Evolutionary conservation across 2,329 filamentous ascomycete genomes (phyloP).

Genomic region (Gnomoniopsis sp.): DNA sequence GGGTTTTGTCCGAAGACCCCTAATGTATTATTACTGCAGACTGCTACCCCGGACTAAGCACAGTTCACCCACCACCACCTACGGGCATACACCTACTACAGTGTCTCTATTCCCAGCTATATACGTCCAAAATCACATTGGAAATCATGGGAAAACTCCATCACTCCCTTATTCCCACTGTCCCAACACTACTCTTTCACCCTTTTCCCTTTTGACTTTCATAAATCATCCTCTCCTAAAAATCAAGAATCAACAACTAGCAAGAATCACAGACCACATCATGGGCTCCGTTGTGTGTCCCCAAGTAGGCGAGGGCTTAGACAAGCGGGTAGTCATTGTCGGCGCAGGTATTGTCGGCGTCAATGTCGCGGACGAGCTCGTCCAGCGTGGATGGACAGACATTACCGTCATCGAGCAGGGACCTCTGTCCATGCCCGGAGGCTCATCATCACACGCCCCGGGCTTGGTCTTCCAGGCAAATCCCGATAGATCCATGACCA

Average conservation of each 20-base stretch:
- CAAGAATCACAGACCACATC: neutral
- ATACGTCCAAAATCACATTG: neutral
- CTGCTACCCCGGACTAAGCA: neutral
- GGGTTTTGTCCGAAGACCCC: neutral
- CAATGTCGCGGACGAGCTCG: constrained; percentile 62
- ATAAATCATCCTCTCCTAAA: neutral
- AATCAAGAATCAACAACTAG: neutral
- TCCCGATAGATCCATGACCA: constrained; percentile 53
- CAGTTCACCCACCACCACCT: neutral
- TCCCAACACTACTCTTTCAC: neutral
- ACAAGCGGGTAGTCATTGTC: constrained; percentile 51
- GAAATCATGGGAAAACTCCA: neutral
- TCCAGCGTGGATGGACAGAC: constrained; percentile 58
- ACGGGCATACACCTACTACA: neutral
- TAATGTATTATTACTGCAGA: too few relatives aligned
- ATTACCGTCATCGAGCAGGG: constrained; percentile 65
- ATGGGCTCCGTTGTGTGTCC: constrained; percentile 12
- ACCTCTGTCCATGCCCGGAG: constrained; percentile 58
- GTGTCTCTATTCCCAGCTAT: neutral
- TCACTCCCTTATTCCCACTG: neutral
- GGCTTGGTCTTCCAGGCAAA: constrained; percentile 64
- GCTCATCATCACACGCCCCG: constrained; percentile 63
- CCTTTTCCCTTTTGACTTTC: neutral
- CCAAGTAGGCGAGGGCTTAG: neutral
- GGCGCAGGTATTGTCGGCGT: constrained; percentile 63